Conservation (phyloP, 495 filamentous ascomycete species). For the Pyronema omphalodes region DNA sequence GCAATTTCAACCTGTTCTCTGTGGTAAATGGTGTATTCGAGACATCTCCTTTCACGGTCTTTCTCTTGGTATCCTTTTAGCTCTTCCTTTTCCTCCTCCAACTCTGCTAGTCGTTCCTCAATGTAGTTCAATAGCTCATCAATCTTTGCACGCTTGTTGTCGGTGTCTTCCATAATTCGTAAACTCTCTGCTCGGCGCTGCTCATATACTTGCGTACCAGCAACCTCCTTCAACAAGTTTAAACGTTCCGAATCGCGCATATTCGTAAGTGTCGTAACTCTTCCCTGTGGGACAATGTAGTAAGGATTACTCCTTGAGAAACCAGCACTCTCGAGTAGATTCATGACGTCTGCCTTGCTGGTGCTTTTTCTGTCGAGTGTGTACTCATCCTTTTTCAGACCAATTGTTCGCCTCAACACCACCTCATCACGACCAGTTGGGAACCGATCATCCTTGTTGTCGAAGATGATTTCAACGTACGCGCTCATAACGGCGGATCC, state of each 20-base stretch:
- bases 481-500: constrained; percentile 97
- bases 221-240: constrained; percentile 86
- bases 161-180: constrained; percentile 94
- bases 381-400: constrained; percentile 96
- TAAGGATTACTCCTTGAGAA: constrained; percentile 97
- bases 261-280: constrained; percentile 88
- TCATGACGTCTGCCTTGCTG: constrained; percentile 86
- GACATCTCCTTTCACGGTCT: constrained; percentile 75
- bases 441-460: constrained; percentile 92
- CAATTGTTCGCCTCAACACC: constrained; percentile 80
- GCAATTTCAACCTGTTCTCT: constrained; percentile 65
- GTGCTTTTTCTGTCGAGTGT: constrained; percentile 90
- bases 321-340: constrained; percentile 84
- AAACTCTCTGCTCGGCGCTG: constrained; percentile 70
- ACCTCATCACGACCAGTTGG: constrained; percentile 84
- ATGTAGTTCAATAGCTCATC: constrained; percentile 84
- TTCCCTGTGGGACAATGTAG: constrained; percentile 95
- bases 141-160: constrained; percentile 83
- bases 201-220: constrained; percentile 93
- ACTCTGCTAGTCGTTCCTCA: constrained; percentile 66
- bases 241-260: constrained; percentile 91
- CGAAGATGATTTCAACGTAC: constrained; percentile 97
- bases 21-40: constrained; percentile 88
- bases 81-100: constrained; percentile 96
- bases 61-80: constrained; percentile 82